phyloP scores from a whole-genome alignment of 2,329 filamentous ascomycete species.

The Neopestalotiopsis sp. region DNA sequence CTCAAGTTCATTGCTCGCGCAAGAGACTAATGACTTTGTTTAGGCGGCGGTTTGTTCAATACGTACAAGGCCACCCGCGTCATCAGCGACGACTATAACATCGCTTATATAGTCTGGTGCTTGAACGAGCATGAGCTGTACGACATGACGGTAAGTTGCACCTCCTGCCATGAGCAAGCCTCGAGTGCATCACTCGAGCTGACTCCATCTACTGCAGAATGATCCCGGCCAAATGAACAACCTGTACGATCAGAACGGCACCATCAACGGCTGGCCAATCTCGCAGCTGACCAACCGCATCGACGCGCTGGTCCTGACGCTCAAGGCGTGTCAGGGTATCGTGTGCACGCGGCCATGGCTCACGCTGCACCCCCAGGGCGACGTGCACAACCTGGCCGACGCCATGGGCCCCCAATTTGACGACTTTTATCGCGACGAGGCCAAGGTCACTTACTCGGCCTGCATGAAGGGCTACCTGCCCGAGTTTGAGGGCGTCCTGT shows the following conservation, averaged over 20 bases:
- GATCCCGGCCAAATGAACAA: constrained; percentile 60
- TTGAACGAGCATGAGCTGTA: constrained; percentile 71
- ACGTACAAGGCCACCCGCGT: constrained; percentile 68
- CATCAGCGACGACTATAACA: constrained; percentile 57
- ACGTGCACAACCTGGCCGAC: constrained; percentile 55
- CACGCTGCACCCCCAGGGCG: constrained; percentile 57
- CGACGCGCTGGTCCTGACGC: constrained; percentile 62
- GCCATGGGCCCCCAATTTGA: constrained; percentile 56
- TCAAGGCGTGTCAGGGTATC: constrained; percentile 63
- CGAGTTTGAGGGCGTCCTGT: constrained; percentile 53
- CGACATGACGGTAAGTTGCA: constrained; percentile 54
- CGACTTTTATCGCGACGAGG: constrained; percentile 54
- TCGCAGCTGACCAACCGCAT: constrained; percentile 53
- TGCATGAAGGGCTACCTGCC: constrained; percentile 63
- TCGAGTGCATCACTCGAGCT: background rate
- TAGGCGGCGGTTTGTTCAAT: constrained; percentile 43
- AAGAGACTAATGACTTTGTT: background rate
- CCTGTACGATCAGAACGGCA: constrained; percentile 35
- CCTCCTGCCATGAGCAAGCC: background rate
- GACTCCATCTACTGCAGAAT: constrained; percentile 38
- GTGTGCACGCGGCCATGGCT: constrained; percentile 62
- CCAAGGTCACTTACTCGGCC: constrained; percentile 54
- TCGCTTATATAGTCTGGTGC: constrained; percentile 74
- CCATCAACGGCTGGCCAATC: constrained; percentile 37
- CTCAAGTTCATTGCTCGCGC: background rate